Evolutionary conservation across 768 basidiomycete species (phyloP).

Genomic region (Pleurotus salmoneostramineus): DNA sequence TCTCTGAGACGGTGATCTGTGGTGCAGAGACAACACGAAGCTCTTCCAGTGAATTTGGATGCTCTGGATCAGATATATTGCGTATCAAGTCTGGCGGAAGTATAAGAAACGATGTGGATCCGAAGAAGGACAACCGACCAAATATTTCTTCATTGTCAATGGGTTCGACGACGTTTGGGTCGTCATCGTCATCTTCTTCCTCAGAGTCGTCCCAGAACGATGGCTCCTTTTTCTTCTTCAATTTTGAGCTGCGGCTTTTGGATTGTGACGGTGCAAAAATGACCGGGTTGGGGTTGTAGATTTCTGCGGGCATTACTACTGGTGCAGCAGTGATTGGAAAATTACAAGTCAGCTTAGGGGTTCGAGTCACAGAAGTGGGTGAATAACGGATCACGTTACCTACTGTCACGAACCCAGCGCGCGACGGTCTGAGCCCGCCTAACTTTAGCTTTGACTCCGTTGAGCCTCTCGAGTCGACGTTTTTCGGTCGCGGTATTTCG

Average conservation of each 20-base stretch:
- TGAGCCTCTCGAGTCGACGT: background rate
- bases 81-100: slow-evolving; percentile 78
- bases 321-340: too few relatives aligned
- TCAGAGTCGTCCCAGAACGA: slow-evolving; percentile 63
- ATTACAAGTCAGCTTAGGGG: too few relatives aligned
- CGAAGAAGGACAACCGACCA: slow-evolving; percentile 42
- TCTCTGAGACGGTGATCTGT: slow-evolving; percentile 61
- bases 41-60: slow-evolving; percentile 91
- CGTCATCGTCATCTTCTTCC: slow-evolving; percentile 36
- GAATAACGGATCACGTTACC: background rate
- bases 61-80: slow-evolving; percentile 92
- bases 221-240: slow-evolving; percentile 24
- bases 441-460: background rate
- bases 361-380: too few relatives aligned
- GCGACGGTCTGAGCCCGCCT: background rate
- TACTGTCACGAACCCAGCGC: background rate
- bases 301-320: slow-evolving; percentile 34
- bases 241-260: slow-evolving; percentile 36
- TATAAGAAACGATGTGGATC: background rate
- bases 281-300: slow-evolving; percentile 90
- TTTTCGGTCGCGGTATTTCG: too few relatives aligned
- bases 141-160: slow-evolving; percentile 94
- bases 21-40: slow-evolving; percentile 91
- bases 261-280: slow-evolving; percentile 60
- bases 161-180: slow-evolving; percentile 53